Percentiles rank a stretch among this genome's conserved stretches.
These are phyloP conservation scores for Alternaria hordeiaustralica DNA, from an alignment of 2,329 filamentous ascomycete genomes.

Conservation along the genomic window DNA sequence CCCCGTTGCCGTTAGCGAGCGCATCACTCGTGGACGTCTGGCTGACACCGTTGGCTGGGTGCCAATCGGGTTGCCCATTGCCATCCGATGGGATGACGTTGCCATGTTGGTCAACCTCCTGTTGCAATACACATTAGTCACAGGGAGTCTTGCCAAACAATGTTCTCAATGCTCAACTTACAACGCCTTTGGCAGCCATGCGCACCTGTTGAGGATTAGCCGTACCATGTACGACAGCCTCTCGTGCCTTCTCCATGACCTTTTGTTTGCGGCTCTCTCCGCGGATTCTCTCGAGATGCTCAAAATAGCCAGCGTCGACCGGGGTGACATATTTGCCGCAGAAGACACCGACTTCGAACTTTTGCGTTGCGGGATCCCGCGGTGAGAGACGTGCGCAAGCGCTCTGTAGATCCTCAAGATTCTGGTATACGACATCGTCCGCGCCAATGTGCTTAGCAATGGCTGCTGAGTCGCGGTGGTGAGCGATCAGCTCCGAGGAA, in stretches of 20 bases:
- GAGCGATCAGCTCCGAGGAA: slow-evolving; percentile 73
- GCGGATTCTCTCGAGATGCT: slow-evolving; percentile 74
- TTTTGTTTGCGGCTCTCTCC: slow-evolving; percentile 74
- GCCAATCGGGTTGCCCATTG: slow-evolving; percentile 33
- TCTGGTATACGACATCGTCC: slow-evolving; percentile 78
- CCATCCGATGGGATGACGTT: slow-evolving; percentile 61
- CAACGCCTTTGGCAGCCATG: slow-evolving; percentile 67
- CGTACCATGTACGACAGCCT: slow-evolving; percentile 68
- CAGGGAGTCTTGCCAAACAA: neutral
- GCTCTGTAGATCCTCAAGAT: slow-evolving; percentile 77
- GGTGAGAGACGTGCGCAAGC: slow-evolving; percentile 77
- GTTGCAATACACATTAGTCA: slow-evolving; percentile 14
- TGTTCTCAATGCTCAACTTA: slow-evolving; percentile 22
- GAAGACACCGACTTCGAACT: slow-evolving; percentile 93
- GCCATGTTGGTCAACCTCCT: slow-evolving; percentile 61
- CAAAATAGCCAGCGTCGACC: slow-evolving; percentile 80
- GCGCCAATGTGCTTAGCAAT: slow-evolving; percentile 74
- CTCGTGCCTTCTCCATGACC: slow-evolving; percentile 67
- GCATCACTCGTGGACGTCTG: slow-evolving; percentile 23
- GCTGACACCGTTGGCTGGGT: slow-evolving; percentile 27
- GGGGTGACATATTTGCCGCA: slow-evolving; percentile 85
- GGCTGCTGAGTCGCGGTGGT: slow-evolving; percentile 65
- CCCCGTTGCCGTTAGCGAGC: slow-evolving; percentile 23
- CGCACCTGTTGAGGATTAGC: slow-evolving; percentile 67
- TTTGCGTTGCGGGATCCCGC: slow-evolving; percentile 60